phyloP scores from a whole-genome alignment of 2,329 filamentous ascomycete species.

The Ophiocordyceps unilateralis region DNA sequence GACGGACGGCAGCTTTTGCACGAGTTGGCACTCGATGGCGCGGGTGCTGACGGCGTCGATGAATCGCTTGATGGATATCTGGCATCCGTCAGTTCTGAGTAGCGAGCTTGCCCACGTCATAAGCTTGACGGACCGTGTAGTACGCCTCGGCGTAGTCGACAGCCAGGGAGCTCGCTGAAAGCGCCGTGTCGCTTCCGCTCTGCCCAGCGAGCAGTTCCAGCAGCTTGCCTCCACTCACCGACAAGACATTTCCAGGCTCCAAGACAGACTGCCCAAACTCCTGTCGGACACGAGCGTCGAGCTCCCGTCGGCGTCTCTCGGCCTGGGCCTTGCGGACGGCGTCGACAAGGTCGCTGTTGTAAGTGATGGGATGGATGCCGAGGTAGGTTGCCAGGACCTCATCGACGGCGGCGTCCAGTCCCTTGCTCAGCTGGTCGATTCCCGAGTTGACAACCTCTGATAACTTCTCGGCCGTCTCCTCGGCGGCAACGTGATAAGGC shows the following conservation, averaged over 20 bases:
- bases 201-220: slow-evolving; percentile 1
- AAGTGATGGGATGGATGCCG: slow-evolving; percentile 31
- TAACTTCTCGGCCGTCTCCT: slow-evolving; percentile 4
- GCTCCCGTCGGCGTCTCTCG: slow-evolving; percentile 1
- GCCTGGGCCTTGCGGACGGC: slow-evolving; percentile 14
- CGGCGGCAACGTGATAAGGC: slow-evolving; percentile 4
- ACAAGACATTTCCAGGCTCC: neutral
- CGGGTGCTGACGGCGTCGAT: slow-evolving; percentile 9
- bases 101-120: neutral
- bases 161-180: slow-evolving; percentile 1
- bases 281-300: slow-evolving; percentile 1
- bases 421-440: slow-evolving; percentile 5
- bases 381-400: slow-evolving; percentile 27
- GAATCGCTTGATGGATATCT: slow-evolving; percentile 8
- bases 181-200: neutral
- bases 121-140: slow-evolving; percentile 16
- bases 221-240: neutral
- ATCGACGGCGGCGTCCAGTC: slow-evolving; percentile 20
- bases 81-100: neutral
- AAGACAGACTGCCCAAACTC: slow-evolving; percentile 1
- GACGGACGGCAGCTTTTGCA: slow-evolving; percentile 6
- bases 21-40: slow-evolving; percentile 8
- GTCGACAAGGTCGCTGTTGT: slow-evolving; percentile 29
- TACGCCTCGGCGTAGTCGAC: slow-evolving; percentile 22
- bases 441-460: slow-evolving; percentile 5